phyloP scores from a whole-genome alignment of 192 early-diverging fungal genomes.

The Backusella mclennaniae region DNA sequence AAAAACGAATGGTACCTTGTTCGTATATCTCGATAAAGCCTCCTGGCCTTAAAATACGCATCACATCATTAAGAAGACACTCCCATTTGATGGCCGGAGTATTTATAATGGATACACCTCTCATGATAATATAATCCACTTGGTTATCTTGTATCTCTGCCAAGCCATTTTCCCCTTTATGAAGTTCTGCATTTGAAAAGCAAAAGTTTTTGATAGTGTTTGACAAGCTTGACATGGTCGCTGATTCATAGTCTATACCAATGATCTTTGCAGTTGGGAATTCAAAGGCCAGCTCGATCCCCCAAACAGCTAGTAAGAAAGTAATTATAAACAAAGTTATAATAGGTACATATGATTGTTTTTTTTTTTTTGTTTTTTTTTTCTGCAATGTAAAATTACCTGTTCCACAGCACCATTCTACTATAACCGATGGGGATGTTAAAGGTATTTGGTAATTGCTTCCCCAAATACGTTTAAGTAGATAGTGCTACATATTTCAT shows the following conservation, averaged over 20 bases:
- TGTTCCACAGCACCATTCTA: background rate
- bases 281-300: background rate
- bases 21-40: background rate
- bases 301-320: background rate
- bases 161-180: background rate
- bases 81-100: background rate
- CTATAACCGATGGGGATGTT: background rate
- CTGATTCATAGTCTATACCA: background rate
- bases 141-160: background rate
- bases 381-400: background rate
- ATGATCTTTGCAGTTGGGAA: background rate
- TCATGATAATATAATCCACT: background rate
- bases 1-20: background rate
- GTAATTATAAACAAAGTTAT: background rate
- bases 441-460: background rate
- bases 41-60: background rate
- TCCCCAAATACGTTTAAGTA: conserved; percentile 2
- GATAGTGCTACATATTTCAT: background rate
- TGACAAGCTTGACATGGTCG: background rate
- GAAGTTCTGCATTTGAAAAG: background rate
- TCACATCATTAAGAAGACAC: background rate
- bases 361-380: background rate
- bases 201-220: background rate
- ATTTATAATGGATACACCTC: background rate
- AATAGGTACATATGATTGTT: background rate